A percentile compares a stretch with the other conserved stretches of the same genome.
phyloP scores from a whole-genome alignment of 331 rosid species.

The Cydonia oblonga region DNA sequence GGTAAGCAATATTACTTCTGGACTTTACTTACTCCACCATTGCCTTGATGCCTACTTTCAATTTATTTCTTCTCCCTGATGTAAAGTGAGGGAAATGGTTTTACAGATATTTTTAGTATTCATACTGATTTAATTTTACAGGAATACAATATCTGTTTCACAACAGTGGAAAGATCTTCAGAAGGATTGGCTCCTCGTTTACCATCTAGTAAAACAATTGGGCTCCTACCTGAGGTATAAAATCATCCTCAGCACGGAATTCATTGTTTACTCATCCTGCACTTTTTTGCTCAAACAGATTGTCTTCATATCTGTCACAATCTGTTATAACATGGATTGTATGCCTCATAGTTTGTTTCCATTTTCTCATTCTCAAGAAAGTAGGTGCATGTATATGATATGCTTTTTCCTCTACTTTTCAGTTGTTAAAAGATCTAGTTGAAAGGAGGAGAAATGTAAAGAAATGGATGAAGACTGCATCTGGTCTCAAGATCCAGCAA shows the following conservation, averaged over 20 bases:
- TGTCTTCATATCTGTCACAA: too few species aligned
- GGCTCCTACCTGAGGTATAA: conserved; percentile 92
- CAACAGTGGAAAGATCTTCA: conserved; percentile 73
- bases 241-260: conserved; percentile 1
- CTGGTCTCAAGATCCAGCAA: conserved; percentile 81
- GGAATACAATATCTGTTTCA: conserved; percentile 96
- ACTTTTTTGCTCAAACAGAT: too few species aligned
- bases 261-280: neutral
- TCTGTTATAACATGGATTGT: neutral
- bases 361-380: neutral
- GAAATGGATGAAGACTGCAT: conserved; percentile 74
- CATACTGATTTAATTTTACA: conserved; percentile 24
- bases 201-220: conserved; percentile 55
- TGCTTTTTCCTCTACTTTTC: conserved; percentile 8
- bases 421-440: conserved; percentile 83
- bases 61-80: conserved; percentile 7
- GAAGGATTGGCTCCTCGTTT: conserved; percentile 60
- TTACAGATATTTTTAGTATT: neutral
- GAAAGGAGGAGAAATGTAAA: conserved; percentile 66
- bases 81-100: conserved; percentile 3
- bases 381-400: conserved; percentile 3
- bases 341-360: neutral
- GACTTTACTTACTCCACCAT: neutral
- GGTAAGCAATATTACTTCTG: conserved; percentile 28
- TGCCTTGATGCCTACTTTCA: neutral